Evolutionary conservation across 2,329 filamentous ascomycete species (phyloP).

Genomic region (Microthyrium microscopicum): DNA sequence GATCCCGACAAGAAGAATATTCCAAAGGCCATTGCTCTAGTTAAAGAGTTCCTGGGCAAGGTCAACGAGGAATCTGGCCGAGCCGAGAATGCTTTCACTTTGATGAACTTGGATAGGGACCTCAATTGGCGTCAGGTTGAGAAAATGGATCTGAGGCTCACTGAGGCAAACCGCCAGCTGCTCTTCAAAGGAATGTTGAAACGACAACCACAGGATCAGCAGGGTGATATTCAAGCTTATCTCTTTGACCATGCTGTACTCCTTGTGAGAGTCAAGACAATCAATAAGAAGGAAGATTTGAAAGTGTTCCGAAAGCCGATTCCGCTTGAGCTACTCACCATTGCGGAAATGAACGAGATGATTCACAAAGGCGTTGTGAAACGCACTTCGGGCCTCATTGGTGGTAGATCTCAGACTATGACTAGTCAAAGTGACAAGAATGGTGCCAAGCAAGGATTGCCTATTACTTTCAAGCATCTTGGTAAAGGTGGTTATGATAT

Average conservation of each 20-base stretch:
- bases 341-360: slow-evolving; percentile 93
- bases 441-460: slow-evolving; percentile 52
- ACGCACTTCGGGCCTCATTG: slow-evolving; percentile 68
- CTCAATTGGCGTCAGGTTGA: slow-evolving; percentile 83
- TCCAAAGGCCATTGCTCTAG: slow-evolving; percentile 71
- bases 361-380: slow-evolving; percentile 73
- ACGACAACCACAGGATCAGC: slow-evolving; percentile 73
- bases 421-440: slow-evolving; percentile 26
- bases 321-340: slow-evolving; percentile 79
- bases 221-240: slow-evolving; percentile 76
- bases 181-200: slow-evolving; percentile 91
- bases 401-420: slow-evolving; percentile 32
- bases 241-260: slow-evolving; percentile 93
- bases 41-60: slow-evolving; percentile 69
- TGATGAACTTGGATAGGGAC: slow-evolving; percentile 80
- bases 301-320: slow-evolving; percentile 94
- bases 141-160: slow-evolving; percentile 83
- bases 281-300: slow-evolving; percentile 85
- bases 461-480: slow-evolving; percentile 90
- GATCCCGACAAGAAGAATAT: slow-evolving; percentile 85
- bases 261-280: slow-evolving; percentile 76
- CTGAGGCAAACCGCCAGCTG: slow-evolving; percentile 80
- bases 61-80: slow-evolving; percentile 95
- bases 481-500: slow-evolving; percentile 91
- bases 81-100: slow-evolving; percentile 92